Base-by-base conservation (phyloP, 192 early-diverging fungal species). In the Cetraspora pellucida region DNA sequence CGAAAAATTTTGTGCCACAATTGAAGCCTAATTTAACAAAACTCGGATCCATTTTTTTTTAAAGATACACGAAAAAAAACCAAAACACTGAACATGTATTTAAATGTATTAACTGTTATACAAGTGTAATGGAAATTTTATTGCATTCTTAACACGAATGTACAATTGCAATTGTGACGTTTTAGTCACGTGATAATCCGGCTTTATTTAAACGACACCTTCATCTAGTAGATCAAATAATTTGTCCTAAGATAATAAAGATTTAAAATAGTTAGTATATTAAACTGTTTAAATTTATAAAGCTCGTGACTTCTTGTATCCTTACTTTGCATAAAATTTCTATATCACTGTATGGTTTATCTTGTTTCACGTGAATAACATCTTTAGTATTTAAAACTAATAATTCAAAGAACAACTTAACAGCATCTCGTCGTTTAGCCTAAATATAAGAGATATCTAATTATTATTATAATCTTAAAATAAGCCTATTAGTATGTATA, bases 341-440 rank as follows among this genome's bases (percentile, higher is more conserved):
- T 77, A 99, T 96, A 50, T 95, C 93, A 21, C 91, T 95, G 86
- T 90, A 99, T 46, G 96, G 80, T 64, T 88, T 81, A 10, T 85
- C 70, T 81, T 99, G 97, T 55, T 91, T 77, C 5, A 97, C 91
- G 31, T 92, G 84, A 52, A 99, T 82, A 81, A 96, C 87, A 77
- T 94, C 90, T 75, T 91, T 93, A 1, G 96, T 95, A 72, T 93
- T 91, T 49, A 99, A 83, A 6, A 97, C 92, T 44, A 99, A 83
- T 27, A 98, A 75, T 80, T 99, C 97, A 82, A 96, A 98, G 81
- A 99, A 99, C 58, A 95, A 79, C 63, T 89, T 88, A 37, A 91
- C 95, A 16, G 93, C 93, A 66, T 93, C 93, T 11, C 84, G 76
- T 28, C 91, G 87, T 44, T 85, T 89, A 16, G 81, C 83, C 49